Base-by-base conservation (phyloP, 352 stramenopile genomes). In the Phytophthora tentaculata region DNA sequence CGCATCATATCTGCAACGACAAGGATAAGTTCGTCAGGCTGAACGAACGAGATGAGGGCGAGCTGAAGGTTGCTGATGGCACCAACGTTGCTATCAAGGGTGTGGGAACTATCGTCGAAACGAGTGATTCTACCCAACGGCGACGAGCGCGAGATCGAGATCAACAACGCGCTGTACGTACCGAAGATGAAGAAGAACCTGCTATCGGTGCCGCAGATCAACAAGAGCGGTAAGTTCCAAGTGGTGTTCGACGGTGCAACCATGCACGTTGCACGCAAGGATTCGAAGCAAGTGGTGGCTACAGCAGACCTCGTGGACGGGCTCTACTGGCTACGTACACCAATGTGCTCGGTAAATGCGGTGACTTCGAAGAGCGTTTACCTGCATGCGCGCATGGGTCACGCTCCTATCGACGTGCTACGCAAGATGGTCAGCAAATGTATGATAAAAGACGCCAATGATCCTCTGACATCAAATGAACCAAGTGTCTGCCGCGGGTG, bases 281-380 rank as follows among this genome's bases (percentile, higher is more conserved):
- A 9, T 28, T 56, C 50, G 7, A 26, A 56, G 26, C 3, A 24
- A 44, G 16, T 44, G 50, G 50, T 56, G 28, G 28, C 50, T 26
- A 56, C 28, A 13, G 50, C 28, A 14, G 26, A 56, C 28, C 26
- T 57, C 9, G 29, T 32, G 28, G 28, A 47, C 39, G 51, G 29
- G 6, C n/a, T 57, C 39, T 57, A 47, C 29, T 47, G 51, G 32
- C 29, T 57, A 19, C 19, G 51, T n/a, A 32, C 51, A 9, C 29
- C 32, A 47, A 17, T 28, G 9, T 19, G n/a, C 17, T 57, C 51
- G 17, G n/a, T 19, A 7, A 57, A 48, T 32, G n/a, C 22, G n/a
- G 32, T 19, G 28, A 48, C 16, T 1, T 48, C 32, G 14, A 47
- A 0, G 22, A 57, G 32, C 4, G 39, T 44, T 16, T 14, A 44